Percentiles rank a stretch among this genome's conserved stretches.
These are phyloP conservation scores for Strigomonas galati DNA, from an alignment of 208 protist species.

Conservation along the genomic window DNA sequence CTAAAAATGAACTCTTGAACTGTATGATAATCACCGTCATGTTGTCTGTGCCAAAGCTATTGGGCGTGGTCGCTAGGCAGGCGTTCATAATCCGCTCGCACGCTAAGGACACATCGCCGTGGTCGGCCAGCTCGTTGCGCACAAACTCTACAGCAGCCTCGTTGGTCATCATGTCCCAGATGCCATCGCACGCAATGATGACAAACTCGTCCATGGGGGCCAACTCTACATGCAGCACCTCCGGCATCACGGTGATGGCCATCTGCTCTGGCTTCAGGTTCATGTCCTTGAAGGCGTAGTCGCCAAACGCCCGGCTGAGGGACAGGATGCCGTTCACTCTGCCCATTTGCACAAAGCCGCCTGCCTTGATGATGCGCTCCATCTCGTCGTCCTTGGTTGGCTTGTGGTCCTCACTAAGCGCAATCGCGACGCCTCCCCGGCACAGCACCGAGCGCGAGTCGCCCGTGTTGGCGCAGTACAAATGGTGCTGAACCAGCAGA, in stretches of 20 bases:
- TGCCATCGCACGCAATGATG: constrained; percentile 91
- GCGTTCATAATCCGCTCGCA: constrained; percentile 85
- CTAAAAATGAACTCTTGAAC: constrained; percentile 87
- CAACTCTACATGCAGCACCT: constrained; percentile 74
- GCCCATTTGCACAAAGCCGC: constrained; percentile 87
- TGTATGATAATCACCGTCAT: constrained; percentile 90
- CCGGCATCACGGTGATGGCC: constrained; percentile 70
- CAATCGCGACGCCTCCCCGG: constrained; percentile 76
- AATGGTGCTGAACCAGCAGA: constrained; percentile 77
- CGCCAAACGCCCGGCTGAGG: constrained; percentile 94
- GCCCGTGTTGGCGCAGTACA: constrained; percentile 94
- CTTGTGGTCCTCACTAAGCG: constrained; percentile 95
- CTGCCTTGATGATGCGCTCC: constrained; percentile 84
- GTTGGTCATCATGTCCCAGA: constrained; percentile 93
- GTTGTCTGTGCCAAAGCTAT: constrained; percentile 82
- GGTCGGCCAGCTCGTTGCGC: constrained; percentile 77
- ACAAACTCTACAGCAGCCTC: constrained; percentile 88
- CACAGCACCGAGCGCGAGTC: constrained; percentile 91
- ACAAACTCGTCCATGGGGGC: constrained; percentile 88
- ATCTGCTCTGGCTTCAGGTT: constrained; percentile 68
- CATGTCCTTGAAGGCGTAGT: constrained; percentile 90
- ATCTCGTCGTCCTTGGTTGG: constrained; percentile 80
- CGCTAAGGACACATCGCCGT: constrained; percentile 77
- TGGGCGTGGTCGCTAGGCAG: constrained; percentile 66
- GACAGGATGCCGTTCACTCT: constrained; percentile 94